phyloP scores from a whole-genome alignment of 139 green algal genomes.

The Yamagishiella unicocca region DNA sequence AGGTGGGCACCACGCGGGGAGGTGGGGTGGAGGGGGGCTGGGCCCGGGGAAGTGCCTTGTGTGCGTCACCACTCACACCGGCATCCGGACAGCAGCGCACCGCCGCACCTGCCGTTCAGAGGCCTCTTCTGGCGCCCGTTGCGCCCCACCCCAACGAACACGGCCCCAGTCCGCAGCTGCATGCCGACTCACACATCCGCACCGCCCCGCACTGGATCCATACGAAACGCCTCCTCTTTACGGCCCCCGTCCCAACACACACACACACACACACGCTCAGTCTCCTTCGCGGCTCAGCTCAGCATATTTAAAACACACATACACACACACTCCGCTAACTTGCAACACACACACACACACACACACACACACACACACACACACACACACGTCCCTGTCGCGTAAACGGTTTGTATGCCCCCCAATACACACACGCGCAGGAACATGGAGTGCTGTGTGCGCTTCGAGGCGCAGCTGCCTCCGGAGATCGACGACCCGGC shows the following conservation, averaged over 20 bases:
- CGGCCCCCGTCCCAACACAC: neutral
- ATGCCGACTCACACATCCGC: neutral
- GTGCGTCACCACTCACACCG: neutral
- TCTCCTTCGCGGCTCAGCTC: neutral
- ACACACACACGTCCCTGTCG: neutral
- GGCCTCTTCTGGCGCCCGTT: neutral
- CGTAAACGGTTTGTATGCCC: neutral
- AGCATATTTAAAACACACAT: neutral
- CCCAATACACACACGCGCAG: neutral
- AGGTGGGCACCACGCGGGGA: neutral
- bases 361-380: neutral
- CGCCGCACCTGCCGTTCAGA: neutral
- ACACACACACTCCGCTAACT: neutral
- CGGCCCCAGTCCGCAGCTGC: neutral
- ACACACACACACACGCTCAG: neutral
- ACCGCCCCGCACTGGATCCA: too few species aligned
- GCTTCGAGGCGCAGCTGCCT: conserved; percentile 33
- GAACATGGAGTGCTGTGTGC: neutral
- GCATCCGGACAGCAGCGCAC: neutral
- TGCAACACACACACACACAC: neutral
- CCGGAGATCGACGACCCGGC: conserved; percentile 36
- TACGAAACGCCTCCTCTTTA: too few species aligned
- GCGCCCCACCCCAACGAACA: neutral
- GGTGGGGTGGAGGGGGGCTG: neutral
- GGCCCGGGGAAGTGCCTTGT: neutral